Conservation (phyloP, 208 protist species). For the Porcisia deanei region DNA sequence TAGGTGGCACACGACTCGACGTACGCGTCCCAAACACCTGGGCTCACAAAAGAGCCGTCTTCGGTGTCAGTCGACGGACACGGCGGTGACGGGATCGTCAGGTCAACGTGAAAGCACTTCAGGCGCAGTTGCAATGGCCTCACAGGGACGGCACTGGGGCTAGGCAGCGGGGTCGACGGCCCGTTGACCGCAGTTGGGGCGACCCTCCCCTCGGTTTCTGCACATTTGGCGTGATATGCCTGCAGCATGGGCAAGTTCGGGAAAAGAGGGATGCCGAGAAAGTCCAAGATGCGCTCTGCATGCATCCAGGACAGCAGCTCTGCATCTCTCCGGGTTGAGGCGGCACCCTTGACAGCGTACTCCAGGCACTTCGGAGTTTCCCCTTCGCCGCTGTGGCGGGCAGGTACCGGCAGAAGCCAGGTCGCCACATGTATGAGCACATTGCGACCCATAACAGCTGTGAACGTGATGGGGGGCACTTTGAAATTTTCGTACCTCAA, state of each 20-base stretch:
- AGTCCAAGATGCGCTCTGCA: constrained; percentile 80
- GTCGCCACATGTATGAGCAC: constrained; percentile 52
- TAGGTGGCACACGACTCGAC: constrained; percentile 60
- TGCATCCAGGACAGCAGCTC: constrained; percentile 92
- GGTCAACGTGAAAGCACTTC: neutral
- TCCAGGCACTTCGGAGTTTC: neutral
- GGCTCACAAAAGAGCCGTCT: neutral
- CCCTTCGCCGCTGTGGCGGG: constrained; percentile 11
- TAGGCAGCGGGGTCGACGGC: neutral
- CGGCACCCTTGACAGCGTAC: constrained; percentile 51
- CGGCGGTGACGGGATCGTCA: constrained; percentile 4
- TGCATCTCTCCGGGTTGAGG: constrained; percentile 78
- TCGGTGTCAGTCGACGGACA: constrained; percentile 1
- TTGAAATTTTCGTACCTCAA: constrained; percentile 49
- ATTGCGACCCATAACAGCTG: constrained; percentile 14
- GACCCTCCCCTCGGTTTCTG: constrained; percentile 38
- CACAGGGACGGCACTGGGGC: neutral
- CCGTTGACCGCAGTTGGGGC: constrained; percentile 34
- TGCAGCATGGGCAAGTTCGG: constrained; percentile 83
- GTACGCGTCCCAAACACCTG: constrained; percentile 63
- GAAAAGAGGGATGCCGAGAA: constrained; percentile 72
- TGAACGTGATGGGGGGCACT: constrained; percentile 13
- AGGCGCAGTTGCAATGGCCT: constrained; percentile 20
- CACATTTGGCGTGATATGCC: constrained; percentile 60
- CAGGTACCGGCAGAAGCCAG: constrained; percentile 48